Base-by-base conservation (phyloP, 768 basidiomycete genomes). In the Pulveroboletus sp. region DNA sequence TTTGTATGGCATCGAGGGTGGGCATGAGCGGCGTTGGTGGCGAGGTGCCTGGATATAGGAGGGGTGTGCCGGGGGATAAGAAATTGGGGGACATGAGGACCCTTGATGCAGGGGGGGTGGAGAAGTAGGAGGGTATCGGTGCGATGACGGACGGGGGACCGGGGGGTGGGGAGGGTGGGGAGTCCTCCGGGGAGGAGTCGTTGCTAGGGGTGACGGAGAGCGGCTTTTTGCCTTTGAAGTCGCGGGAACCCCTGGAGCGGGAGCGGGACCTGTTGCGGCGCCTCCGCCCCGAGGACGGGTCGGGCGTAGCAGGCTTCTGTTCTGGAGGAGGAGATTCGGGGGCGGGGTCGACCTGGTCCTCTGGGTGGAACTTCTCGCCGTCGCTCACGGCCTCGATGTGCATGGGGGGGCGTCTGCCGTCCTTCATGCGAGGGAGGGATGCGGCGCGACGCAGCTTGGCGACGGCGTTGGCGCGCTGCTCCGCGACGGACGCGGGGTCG, bases 391-490 rank as follows among this genome's bases (percentile, higher is more conserved):
- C 85, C 57, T 89, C 88, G 56, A 80, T 74, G 61, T 88, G 89
- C 88, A 90, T 89, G 41, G 85, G 89, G 1, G 91, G 92, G 36
- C 93, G 76, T 47, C 92, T 73, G 8, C 92, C 92, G 67, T 92
- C 88, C 67, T 92, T 92, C 84, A 89, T 89, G 53, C 93, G 78
- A 31, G 93, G 93, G 24, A 95, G 70, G 14, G 92, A 94, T 47
- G 92, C 89, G 36, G 93, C 93, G 59, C 93, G 83, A 71, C 88
- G 93, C 56, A 96, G 81, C 71, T 85, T 93, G 38, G 90, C 90
- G 40, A 95, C 86, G 11, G 92, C 89, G 47, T 82, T 80, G 63
- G 90, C 89, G 52, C 93, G 84, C 68, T 93, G 86, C 66, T 93
- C 87, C 23, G 80, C 80, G 69, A 78, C 73, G 11, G 73, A 69